Percentiles rank a stretch among this genome's conserved stretches.
Conservation (phyloP, 345 rosid species). For the Geranium rotundifolium region DNA sequence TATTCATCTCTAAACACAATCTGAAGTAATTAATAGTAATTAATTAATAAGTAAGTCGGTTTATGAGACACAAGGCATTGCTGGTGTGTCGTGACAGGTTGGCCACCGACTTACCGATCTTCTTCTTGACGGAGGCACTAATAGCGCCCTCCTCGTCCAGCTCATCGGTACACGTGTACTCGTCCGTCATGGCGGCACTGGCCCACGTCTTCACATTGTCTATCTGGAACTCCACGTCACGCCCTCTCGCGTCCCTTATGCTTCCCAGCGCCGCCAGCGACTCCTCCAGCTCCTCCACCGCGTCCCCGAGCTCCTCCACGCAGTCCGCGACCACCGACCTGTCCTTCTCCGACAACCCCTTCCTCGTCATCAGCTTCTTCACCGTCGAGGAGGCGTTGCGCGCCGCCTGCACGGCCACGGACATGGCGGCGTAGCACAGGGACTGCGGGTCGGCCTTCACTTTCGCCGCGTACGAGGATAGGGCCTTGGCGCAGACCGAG, state of each 20-base stretch:
- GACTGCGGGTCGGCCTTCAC: constrained; percentile 17
- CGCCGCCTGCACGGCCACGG: constrained; percentile 16
- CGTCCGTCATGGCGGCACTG: constrained; percentile 39
- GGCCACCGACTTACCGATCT: constrained; percentile 11
- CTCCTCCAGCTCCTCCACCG: constrained; percentile 19
- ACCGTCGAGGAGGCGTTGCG: constrained; percentile 10
- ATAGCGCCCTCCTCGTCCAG: constrained; percentile 16
- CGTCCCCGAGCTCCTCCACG: constrained; percentile 23
- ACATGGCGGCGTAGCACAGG: constrained; percentile 22
- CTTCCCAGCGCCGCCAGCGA: constrained; percentile 20
- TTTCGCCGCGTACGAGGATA: constrained; percentile 20
- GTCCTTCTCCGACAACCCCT: constrained; percentile 13
- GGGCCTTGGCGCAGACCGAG: constrained; percentile 24
- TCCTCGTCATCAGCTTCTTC: constrained; percentile 3
- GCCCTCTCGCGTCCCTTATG: no score
- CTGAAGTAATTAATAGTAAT: no score
- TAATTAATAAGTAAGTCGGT: not conserved
- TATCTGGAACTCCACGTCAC: constrained; percentile 28
- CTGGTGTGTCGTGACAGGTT: constrained; percentile 31
- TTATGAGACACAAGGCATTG: constrained; percentile 31
- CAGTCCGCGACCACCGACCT: constrained; percentile 26
- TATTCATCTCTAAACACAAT: no score
- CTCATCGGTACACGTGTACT: constrained; percentile 31
- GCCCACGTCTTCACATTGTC: constrained; percentile 33
- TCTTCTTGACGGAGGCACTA: constrained; percentile 16